Percentiles rank a stretch among this genome's conserved stretches.
Evolutionary conservation across 306 rosid species (phyloP).

Genomic region (Trifolium subterraneum): DNA sequence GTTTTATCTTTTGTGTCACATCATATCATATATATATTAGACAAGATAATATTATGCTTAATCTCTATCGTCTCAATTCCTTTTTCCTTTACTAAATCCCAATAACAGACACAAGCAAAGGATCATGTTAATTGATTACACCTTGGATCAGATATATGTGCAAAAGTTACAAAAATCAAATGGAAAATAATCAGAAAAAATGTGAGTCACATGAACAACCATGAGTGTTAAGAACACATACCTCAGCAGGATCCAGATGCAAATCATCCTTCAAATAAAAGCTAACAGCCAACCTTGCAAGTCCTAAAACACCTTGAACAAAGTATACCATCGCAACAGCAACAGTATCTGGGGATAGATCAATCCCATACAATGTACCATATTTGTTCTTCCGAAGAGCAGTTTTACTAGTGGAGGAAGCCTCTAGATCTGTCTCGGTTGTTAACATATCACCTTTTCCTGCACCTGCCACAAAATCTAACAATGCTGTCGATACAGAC

Average conservation of each 20-base stretch:
- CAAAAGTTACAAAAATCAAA: conserved; percentile 11
- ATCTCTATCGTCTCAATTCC: not conserved
- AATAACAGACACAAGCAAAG: conserved; percentile 8
- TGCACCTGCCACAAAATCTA: conserved; percentile 57
- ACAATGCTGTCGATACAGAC: not conserved
- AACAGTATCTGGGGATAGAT: conserved; percentile 83
- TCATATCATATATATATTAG: not conserved
- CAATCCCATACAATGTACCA: conserved; percentile 68
- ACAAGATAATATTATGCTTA: conserved; percentile 18
- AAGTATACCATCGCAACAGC: conserved; percentile 98
- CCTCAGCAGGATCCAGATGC: conserved; percentile 98
- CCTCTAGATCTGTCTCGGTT: conserved; percentile 56
- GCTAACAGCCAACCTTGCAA: conserved; percentile 90
- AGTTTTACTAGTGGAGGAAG: conserved; percentile 48
- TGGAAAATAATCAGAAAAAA: conserved; percentile 18
- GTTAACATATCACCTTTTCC: conserved; percentile 59
- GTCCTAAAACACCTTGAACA: conserved; percentile 98
- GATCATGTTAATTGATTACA: conserved; percentile 14
- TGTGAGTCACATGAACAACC: conserved; percentile 31
- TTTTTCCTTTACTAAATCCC: conserved; percentile 16
- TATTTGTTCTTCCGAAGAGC: conserved; percentile 54
- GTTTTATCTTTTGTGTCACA: not conserved
- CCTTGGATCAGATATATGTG: conserved; percentile 13
- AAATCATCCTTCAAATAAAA: conserved; percentile 91
- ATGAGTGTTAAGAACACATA: conserved; percentile 42